Conservation (phyloP, 2,329 filamentous ascomycete genomes). For the Hymenoscyphus fraxineus region DNA sequence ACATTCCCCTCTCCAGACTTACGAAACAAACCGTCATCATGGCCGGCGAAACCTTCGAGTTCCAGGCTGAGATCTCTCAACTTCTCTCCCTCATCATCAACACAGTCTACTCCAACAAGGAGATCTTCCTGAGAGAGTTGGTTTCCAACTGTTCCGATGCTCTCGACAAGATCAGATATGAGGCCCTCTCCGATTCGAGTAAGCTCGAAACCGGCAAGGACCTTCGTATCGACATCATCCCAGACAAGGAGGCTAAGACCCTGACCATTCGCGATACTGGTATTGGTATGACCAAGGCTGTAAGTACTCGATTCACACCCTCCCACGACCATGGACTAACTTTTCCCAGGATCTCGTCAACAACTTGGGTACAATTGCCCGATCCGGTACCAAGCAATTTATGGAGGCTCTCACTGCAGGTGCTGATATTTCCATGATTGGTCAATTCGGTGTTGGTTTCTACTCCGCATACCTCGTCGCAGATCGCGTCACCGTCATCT, state of each 20-base stretch:
- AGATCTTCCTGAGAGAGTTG: constrained; percentile 98
- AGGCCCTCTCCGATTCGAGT: constrained; percentile 92
- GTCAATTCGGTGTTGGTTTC: constrained; percentile 99
- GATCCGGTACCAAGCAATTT: constrained; percentile 99
- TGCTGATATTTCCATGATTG: constrained; percentile 99
- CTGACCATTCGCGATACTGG: constrained; percentile 95
- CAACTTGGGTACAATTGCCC: constrained; percentile 99
- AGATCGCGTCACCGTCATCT: constrained; percentile 91
- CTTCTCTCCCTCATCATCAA: constrained; percentile 99
- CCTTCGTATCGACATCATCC: constrained; percentile 97
- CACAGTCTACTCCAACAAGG: constrained; percentile 99
- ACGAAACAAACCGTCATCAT: constrained; percentile 54
- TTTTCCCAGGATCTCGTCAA: constrained; percentile 84
- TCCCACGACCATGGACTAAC: constrained; percentile 37
- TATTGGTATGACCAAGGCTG: constrained; percentile 99
- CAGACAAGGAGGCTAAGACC: constrained; percentile 95
- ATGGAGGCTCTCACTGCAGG: constrained; percentile 99
- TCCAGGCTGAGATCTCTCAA: constrained; percentile 99
- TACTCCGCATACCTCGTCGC: constrained; percentile 99
- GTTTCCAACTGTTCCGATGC: constrained; percentile 99
- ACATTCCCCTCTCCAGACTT: constrained; percentile 14
- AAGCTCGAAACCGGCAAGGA: constrained; percentile 98
- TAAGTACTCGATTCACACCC: constrained; percentile 50
- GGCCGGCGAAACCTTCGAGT: constrained; percentile 95
- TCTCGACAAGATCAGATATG: constrained; percentile 99